These are phyloP conservation scores for Theileria sp. DNA, from an alignment of 169 alveolate genomes.

Conservation along the genomic window DNA sequence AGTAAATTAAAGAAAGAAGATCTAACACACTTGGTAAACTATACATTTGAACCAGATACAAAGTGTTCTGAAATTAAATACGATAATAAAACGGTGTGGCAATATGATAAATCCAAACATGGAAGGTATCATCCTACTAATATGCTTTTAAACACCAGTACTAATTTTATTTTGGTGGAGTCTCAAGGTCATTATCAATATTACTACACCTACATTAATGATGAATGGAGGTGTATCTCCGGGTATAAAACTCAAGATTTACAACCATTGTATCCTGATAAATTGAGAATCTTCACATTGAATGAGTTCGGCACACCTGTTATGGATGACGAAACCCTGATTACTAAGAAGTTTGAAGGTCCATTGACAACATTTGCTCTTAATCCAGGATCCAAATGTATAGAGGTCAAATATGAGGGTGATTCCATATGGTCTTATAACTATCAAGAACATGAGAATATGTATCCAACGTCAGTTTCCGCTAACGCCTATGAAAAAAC, in stretches of 20 bases:
- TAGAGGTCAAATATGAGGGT: neutral
- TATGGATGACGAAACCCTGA: neutral
- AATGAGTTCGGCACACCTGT: neutral
- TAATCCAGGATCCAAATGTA: neutral
- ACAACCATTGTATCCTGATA: neutral
- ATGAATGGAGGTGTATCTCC: neutral
- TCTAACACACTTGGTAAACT: neutral
- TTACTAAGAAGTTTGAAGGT: neutral
- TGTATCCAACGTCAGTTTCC: neutral
- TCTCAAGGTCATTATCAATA: constrained; percentile 1
- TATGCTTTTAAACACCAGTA: neutral
- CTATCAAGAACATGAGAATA: neutral
- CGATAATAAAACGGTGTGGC: neutral
- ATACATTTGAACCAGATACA: neutral
- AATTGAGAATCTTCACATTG: neutral
- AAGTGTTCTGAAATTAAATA: neutral
- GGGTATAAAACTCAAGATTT: neutral
- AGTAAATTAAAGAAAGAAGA: neutral
- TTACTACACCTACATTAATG: neutral
- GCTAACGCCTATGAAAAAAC: neutral
- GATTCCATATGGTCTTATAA: neutral
- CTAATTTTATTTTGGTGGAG: neutral
- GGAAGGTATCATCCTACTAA: neutral
- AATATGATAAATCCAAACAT: neutral
- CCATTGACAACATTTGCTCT: neutral